phyloP scores from a whole-genome alignment of 202 grass and related monocot species.

The Elaeis oleifera region DNA sequence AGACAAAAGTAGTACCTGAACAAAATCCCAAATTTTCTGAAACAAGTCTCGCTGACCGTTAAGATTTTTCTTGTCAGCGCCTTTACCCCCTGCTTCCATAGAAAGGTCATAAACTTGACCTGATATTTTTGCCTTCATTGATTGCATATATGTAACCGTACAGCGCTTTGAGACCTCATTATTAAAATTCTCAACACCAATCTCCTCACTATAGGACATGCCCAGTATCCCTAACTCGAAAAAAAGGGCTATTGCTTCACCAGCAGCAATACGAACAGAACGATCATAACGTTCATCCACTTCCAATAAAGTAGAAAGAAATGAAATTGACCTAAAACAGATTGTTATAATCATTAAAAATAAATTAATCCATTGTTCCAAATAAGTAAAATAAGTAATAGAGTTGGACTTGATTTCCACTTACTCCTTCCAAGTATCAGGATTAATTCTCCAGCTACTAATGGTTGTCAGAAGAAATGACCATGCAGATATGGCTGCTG shows the following conservation, averaged over 20 bases:
- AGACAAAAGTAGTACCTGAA: constrained; percentile 42
- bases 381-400: too few relatives aligned
- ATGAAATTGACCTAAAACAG: constrained; percentile 51
- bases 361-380: not conserved
- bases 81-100: constrained; percentile 82
- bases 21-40: constrained; percentile 72
- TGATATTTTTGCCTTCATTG: constrained; percentile 79
- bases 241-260: constrained; percentile 83
- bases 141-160: constrained; percentile 74
- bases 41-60: constrained; percentile 86
- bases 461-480: constrained; percentile 87
- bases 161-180: constrained; percentile 40
- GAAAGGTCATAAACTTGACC: constrained; percentile 56
- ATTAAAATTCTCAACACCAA: constrained; percentile 25
- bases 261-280: constrained; percentile 90
- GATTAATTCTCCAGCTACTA: constrained; percentile 74
- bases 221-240: constrained; percentile 86
- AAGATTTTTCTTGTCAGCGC: constrained; percentile 93
- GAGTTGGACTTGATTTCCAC: constrained; percentile 8
- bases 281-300: constrained; percentile 40
- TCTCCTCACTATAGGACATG: constrained; percentile 41
- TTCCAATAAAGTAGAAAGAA: constrained; percentile 73
- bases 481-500: constrained; percentile 85
- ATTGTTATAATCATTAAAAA: not conserved
- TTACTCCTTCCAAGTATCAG: constrained; percentile 92